Conservation (phyloP, 192 early-diverging fungal genomes). For the Linnemannia exigua region DNA sequence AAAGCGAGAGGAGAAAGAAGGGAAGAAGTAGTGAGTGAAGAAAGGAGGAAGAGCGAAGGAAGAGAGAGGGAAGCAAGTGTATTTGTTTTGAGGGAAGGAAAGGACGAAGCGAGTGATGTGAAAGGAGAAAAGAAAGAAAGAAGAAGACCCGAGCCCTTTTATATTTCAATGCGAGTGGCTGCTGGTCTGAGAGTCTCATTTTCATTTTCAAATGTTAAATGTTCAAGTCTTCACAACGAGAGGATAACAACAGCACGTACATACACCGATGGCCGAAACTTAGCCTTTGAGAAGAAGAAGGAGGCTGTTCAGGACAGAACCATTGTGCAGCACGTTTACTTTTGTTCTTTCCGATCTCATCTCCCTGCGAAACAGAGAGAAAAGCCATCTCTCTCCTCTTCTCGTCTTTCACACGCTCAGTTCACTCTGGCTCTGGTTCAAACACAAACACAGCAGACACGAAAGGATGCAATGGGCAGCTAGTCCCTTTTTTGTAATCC, state of each 20-base stretch:
- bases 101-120: not conserved
- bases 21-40: not conserved
- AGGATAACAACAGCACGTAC: not conserved
- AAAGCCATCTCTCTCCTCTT: not conserved
- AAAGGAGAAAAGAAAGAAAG: conserved; percentile 38
- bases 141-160: conserved; percentile 20
- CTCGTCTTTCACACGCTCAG: not conserved
- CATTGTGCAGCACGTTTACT: not conserved
- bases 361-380: not conserved
- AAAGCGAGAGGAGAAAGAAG: not conserved
- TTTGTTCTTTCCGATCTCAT: not conserved
- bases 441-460: not conserved
- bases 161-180: not conserved
- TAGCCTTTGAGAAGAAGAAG: not conserved
- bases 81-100: not conserved
- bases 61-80: not conserved
- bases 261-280: not conserved
- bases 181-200: conserved; percentile 1
- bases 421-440: conserved; percentile 7
- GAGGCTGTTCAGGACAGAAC: not conserved
- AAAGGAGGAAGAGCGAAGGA: conserved; percentile 9
- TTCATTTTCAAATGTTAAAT: not conserved
- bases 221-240: too few species aligned
- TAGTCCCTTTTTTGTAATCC: not conserved
- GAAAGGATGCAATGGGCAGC: too few species aligned